These are phyloP conservation scores for Casaregolazyma suthepensis DNA, from an alignment of 1,139 yeast genomes.

Conservation along the genomic window DNA sequence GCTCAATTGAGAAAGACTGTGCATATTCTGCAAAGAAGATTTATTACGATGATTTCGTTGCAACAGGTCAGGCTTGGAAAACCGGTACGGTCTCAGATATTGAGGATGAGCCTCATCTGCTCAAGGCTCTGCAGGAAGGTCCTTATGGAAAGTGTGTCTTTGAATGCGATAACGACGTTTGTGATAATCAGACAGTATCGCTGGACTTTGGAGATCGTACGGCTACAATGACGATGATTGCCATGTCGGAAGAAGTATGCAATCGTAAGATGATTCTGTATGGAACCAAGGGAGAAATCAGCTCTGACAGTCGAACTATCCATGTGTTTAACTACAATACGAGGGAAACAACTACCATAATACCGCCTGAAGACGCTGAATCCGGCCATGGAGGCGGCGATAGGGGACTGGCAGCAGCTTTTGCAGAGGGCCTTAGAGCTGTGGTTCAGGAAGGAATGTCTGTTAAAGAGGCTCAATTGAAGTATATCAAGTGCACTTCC, in stretches of 20 bases:
- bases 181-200: slow-evolving; percentile 25
- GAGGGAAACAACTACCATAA: slow-evolving; percentile 13
- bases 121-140: slow-evolving; percentile 20
- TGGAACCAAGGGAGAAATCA: slow-evolving; percentile 26
- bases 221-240: slow-evolving; percentile 29
- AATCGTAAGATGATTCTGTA: slow-evolving; percentile 23
- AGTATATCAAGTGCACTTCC: slow-evolving; percentile 23
- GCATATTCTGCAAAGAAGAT: slow-evolving; percentile 25
- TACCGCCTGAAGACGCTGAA: slow-evolving; percentile 17
- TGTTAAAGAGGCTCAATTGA: slow-evolving; percentile 19
- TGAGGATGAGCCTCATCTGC: slow-evolving; percentile 22
- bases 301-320: slow-evolving; percentile 23
- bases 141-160: slow-evolving; percentile 26
- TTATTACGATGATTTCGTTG: slow-evolving; percentile 21
- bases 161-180: slow-evolving; percentile 26
- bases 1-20: slow-evolving; percentile 21
- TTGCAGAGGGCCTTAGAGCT: slow-evolving; percentile 22
- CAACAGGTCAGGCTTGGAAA: slow-evolving; percentile 18
- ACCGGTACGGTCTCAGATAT: slow-evolving; percentile 21
- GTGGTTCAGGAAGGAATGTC: slow-evolving; percentile 16
- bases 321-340: slow-evolving; percentile 23
- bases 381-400: slow-evolving; percentile 30
- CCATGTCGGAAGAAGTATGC: slow-evolving; percentile 24
- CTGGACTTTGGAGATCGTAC: slow-evolving; percentile 25
- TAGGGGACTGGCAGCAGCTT: slow-evolving; percentile 24